phyloP scores from a whole-genome alignment of 2,329 filamentous ascomycete species.

The Chaetomium strumarium region DNA sequence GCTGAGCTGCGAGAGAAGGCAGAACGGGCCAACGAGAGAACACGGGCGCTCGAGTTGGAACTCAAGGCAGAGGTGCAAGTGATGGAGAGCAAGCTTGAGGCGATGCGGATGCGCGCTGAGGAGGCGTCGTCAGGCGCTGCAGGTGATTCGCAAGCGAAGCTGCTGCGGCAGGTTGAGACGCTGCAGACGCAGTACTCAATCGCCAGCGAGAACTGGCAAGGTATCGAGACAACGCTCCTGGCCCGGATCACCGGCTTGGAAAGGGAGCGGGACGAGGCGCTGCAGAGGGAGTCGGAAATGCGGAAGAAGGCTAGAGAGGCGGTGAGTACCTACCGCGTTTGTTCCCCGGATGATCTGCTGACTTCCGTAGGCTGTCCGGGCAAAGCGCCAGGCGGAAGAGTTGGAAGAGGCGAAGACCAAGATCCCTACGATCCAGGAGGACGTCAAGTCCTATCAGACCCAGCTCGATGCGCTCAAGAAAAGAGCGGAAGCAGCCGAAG shows the following conservation, averaged over 20 bases:
- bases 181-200: constrained; percentile 92
- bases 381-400: constrained; percentile 71
- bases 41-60: constrained; percentile 65
- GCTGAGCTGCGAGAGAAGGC: constrained; percentile 67
- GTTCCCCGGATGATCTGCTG: constrained; percentile 21
- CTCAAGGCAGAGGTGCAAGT: constrained; percentile 70
- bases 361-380: constrained; percentile 50
- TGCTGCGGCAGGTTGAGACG: constrained; percentile 90
- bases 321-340: constrained; percentile 43
- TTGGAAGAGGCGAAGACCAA: constrained; percentile 63
- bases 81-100: constrained; percentile 85
- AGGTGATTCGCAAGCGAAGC: constrained; percentile 80
- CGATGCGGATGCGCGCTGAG: constrained; percentile 77
- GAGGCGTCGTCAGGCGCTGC: constrained; percentile 78
- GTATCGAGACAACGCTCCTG: constrained; percentile 81
- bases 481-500: constrained; percentile 60
- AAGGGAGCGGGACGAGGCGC: constrained; percentile 83
- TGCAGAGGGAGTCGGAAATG: constrained; percentile 77
- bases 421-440: constrained; percentile 58
- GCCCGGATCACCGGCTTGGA: constrained; percentile 73
- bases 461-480: constrained; percentile 58
- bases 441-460: constrained; percentile 54
- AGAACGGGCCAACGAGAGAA: constrained; percentile 65
- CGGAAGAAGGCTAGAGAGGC: constrained; percentile 84
- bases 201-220: constrained; percentile 95